phyloP scores from a whole-genome alignment of 176 grass and related monocot species.

The Phoenix dactylifera region DNA sequence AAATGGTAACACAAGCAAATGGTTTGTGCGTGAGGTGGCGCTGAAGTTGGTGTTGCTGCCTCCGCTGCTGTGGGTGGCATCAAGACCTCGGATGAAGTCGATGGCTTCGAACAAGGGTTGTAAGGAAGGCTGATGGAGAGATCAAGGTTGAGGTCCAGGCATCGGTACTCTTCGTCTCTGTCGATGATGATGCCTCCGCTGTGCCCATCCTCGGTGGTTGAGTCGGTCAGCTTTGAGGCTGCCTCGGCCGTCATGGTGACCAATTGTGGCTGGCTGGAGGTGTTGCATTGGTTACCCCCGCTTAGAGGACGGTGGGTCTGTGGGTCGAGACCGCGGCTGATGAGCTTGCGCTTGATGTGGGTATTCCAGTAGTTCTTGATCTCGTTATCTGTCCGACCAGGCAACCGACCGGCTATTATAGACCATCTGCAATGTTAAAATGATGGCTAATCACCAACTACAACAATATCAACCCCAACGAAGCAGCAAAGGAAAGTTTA shows the following conservation, averaged over 20 bases:
- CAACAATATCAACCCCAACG: no score
- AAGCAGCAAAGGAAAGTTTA: no score
- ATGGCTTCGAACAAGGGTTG: neutral
- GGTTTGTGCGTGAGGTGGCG: neutral
- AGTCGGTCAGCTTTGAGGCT: neutral
- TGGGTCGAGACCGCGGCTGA: slow-evolving; percentile 3
- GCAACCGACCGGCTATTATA: slow-evolving; percentile 1
- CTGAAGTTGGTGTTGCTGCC: neutral
- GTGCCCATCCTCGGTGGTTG: slow-evolving; percentile 4
- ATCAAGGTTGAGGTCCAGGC: slow-evolving; percentile 14
- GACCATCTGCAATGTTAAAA: slow-evolving; percentile 10
- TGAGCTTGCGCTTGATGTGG: slow-evolving; percentile 19
- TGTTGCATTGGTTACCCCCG: no score
- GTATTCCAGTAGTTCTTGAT: slow-evolving; percentile 23
- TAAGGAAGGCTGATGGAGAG: slow-evolving; percentile 1
- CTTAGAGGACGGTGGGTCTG: slow-evolving; percentile 1
- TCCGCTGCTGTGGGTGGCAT: neutral
- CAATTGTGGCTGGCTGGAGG: neutral
- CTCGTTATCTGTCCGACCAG: slow-evolving; percentile 15
- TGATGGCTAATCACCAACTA: neutral
- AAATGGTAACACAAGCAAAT: slow-evolving; percentile 9
- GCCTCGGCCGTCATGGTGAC: neutral
- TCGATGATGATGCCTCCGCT: slow-evolving; percentile 2
- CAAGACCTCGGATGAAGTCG: neutral
- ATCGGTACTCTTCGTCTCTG: neutral